Evolutionary conservation across 768 basidiomycete species (phyloP).

Genomic region (Tylopilus sp.): DNA sequence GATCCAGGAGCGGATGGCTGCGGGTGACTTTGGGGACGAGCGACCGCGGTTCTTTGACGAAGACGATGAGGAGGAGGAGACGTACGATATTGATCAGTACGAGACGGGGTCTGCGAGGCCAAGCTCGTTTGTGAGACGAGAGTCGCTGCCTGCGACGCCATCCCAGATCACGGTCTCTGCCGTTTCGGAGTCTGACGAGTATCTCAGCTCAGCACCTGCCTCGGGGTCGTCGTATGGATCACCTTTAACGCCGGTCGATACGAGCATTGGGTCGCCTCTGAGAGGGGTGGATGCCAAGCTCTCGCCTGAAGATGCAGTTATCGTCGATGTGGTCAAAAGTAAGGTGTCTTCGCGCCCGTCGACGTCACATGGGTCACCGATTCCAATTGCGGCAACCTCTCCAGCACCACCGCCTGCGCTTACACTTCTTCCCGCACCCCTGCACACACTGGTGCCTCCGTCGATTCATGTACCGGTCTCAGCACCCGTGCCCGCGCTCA

Average conservation of each 20-base stretch:
- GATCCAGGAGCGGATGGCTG: conserved; percentile 62
- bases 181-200: conserved; percentile 22
- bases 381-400: conserved; percentile 15
- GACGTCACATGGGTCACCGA: conserved; percentile 29
- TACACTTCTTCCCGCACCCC: no score
- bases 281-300: conserved; percentile 44
- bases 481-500: conserved; percentile 11
- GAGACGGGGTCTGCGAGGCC: conserved; percentile 27
- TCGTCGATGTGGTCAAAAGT: conserved; percentile 62
- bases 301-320: conserved; percentile 58
- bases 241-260: conserved; percentile 16
- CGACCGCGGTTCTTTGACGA: conserved; percentile 55
- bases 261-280: conserved; percentile 27
- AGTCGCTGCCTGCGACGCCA: conserved; percentile 14
- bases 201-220: conserved; percentile 16
- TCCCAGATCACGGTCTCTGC: conserved; percentile 22
- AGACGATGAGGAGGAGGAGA: conserved; percentile 36
- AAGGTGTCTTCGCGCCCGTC: conserved; percentile 43
- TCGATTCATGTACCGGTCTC: no score
- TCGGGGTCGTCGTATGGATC: conserved; percentile 15
- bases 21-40: conserved; percentile 62
- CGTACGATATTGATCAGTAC: conserved; percentile 29
- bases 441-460: no score
- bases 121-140: conserved; percentile 2
- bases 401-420: background rate